Conservation (phyloP, 1,139 yeast genomes). For the Candida dubliniensis region DNA sequence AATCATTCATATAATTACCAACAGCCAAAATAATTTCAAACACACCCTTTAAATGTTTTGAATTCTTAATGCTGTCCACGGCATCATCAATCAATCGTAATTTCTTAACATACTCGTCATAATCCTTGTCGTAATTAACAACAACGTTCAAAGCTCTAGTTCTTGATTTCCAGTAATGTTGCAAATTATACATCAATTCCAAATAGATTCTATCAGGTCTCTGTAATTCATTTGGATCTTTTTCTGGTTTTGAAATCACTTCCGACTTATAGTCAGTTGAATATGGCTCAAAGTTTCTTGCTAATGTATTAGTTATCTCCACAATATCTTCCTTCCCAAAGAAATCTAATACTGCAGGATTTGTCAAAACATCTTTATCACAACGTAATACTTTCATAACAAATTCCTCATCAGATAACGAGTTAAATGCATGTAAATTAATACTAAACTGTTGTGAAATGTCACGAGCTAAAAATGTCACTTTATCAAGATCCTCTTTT, state of each 20-base stretch:
- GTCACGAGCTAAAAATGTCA: constrained; percentile 66
- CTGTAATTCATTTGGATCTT: constrained; percentile 72
- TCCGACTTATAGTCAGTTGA: constrained; percentile 53
- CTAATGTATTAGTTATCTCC: constrained; percentile 62
- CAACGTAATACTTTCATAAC: constrained; percentile 60
- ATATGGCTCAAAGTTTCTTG: constrained; percentile 69
- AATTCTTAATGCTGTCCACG: constrained; percentile 57
- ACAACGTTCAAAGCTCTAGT: constrained; percentile 66
- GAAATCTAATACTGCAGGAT: constrained; percentile 68
- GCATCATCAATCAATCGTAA: constrained; percentile 65
- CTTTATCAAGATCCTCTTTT: constrained; percentile 50
- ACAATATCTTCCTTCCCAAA: constrained; percentile 66
- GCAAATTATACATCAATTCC: constrained; percentile 71
- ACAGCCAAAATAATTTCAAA: constrained; percentile 78
- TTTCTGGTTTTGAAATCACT: constrained; percentile 55
- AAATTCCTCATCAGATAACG: constrained; percentile 54
- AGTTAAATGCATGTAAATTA: constrained; percentile 63
- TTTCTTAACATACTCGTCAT: constrained; percentile 61
- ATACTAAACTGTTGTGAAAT: constrained; percentile 79
- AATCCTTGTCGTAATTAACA: constrained; percentile 66
- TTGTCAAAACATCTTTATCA: constrained; percentile 55
- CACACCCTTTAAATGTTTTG: constrained; percentile 60
- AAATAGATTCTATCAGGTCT: constrained; percentile 75
- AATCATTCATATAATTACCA: constrained; percentile 83
- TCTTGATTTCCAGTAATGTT: constrained; percentile 80